Base-by-base conservation (phyloP, 805 yeast genomes). In the Pichia kluyveri region DNA sequence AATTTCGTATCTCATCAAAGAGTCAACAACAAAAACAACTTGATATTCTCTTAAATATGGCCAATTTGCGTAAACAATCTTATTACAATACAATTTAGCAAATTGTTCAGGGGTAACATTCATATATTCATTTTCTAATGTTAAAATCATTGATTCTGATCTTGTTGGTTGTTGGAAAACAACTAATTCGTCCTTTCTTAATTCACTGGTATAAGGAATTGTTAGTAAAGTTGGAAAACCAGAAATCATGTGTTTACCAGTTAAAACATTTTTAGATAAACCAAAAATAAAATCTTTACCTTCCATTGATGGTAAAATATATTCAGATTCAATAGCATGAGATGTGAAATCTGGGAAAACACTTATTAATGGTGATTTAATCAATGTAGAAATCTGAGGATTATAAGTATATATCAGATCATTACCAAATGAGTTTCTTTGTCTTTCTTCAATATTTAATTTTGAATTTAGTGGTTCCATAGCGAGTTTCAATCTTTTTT, bases 151-250 rank as follows among this genome's bases (percentile, higher is more conserved):
- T 0, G 96, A 86, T 55, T 83, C 89, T 19, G 90, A 83, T 57
- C 82, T 77, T 1, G 96, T 80, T 2, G 96, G 93, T 58, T 78
- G 83, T 58, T 89, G 88, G 69, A 93, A 93, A 3, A 93, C 84
- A 49, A 75, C 68, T 12, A 88, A 81, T 52, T 82, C 85, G 50
- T 80, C 83, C 51, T 72, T 69, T 41, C 72, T 74, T 54, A 90
- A 64, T 43, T 74, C 69, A 5, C 71, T 64, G 0, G 69, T 62
- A 59, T 80, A 83, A 8, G 88, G 83, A 41, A 93, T 65, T 0
- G 95, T 79, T 43, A 77, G 66, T 59, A 93, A 72, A 14, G 91
- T 72, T 45, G 99, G 98, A 75, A 93, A 93, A 1, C 98, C 96
- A 10, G 96, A 95, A 47, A 85, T 67, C 48, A 85, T 69, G 3